Conservation (phyloP, 2,329 filamentous ascomycete species). For the Pseudogymnoascus sp. region DNA sequence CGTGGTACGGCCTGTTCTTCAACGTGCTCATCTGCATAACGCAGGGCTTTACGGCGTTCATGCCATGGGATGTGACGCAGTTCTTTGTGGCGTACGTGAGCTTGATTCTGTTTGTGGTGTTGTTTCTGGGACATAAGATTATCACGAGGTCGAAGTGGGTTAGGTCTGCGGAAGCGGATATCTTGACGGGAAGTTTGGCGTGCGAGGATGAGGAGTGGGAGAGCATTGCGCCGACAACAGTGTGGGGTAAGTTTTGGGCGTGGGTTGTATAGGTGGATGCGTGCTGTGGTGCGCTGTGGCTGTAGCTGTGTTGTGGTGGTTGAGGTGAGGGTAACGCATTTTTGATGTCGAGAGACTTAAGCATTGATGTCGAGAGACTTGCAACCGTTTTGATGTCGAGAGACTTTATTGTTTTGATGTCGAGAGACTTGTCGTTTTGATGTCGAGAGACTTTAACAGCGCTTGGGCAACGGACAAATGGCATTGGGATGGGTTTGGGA, state of each 20-base stretch:
- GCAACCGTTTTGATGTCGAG: slow-evolving; percentile 6
- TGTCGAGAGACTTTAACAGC: not conserved
- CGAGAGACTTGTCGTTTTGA: slow-evolving; percentile 5
- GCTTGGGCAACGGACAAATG: not conserved
- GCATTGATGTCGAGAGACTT: slow-evolving; percentile 8
- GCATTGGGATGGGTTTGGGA: not conserved
- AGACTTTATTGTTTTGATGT: slow-evolving; percentile 9
- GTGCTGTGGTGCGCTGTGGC: not conserved
- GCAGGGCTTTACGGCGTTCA: slow-evolving; percentile 61
- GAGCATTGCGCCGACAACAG: slow-evolving; percentile 26
- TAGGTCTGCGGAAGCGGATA: slow-evolving; percentile 33
- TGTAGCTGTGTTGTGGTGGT: not conserved
- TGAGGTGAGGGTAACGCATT: not conserved
- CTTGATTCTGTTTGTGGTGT: slow-evolving; percentile 52
- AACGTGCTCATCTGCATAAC: slow-evolving; percentile 57
- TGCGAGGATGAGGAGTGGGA: slow-evolving; percentile 31
- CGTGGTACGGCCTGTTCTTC: slow-evolving; percentile 59
- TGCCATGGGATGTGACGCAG: slow-evolving; percentile 49
- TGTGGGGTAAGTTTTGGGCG: slow-evolving; percentile 25
- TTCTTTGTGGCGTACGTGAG: slow-evolving; percentile 61
- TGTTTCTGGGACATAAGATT: slow-evolving; percentile 54
- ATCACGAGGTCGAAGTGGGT: slow-evolving; percentile 31
- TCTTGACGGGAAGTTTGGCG: slow-evolving; percentile 33
- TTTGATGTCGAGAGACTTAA: slow-evolving; percentile 1
- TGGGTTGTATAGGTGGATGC: slow-evolving; percentile 15